phyloP scores from a whole-genome alignment of 2,329 filamentous ascomycete genomes.

The Arthroderma sp. region DNA sequence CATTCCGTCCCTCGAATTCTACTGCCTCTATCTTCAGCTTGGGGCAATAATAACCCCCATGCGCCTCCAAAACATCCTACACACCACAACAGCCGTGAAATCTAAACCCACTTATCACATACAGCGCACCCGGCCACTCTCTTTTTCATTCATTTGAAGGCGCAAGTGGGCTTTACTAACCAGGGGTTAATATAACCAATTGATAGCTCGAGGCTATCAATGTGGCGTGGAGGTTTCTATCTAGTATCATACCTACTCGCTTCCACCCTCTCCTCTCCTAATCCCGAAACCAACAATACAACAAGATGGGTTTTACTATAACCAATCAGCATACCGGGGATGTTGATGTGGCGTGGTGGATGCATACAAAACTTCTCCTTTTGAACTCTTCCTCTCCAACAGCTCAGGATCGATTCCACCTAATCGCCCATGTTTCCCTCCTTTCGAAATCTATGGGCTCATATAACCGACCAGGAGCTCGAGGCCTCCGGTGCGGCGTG shows the following conservation, averaged over 20 bases:
- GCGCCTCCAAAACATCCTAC: too few species aligned
- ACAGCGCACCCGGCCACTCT: too few species aligned
- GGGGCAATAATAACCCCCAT: too few species aligned
- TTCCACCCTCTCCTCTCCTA: too few species aligned
- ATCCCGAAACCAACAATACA: neutral
- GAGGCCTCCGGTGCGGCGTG: neutral
- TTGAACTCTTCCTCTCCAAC: neutral
- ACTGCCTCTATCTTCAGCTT: neutral
- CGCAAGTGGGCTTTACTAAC: neutral
- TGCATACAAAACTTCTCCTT: neutral
- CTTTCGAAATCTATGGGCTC: neutral
- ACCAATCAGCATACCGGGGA: neutral
- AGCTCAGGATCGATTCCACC: neutral
- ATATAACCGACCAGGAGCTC: slow-evolving; percentile 2
- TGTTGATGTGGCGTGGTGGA: slow-evolving; percentile 2
- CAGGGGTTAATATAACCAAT: slow-evolving; percentile 3
- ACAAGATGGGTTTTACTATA: neutral
- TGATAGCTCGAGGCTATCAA: slow-evolving; percentile 3
- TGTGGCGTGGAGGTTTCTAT: slow-evolving; percentile 2
- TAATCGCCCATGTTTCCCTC: neutral
- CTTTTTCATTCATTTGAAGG: too few species aligned
- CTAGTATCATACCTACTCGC: neutral
- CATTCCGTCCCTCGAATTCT: neutral
- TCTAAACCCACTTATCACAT: too few species aligned
- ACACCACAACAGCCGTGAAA: too few species aligned